Conservation (phyloP, 352 stramenopile species). For the Pythium aphanidermatum region DNA sequence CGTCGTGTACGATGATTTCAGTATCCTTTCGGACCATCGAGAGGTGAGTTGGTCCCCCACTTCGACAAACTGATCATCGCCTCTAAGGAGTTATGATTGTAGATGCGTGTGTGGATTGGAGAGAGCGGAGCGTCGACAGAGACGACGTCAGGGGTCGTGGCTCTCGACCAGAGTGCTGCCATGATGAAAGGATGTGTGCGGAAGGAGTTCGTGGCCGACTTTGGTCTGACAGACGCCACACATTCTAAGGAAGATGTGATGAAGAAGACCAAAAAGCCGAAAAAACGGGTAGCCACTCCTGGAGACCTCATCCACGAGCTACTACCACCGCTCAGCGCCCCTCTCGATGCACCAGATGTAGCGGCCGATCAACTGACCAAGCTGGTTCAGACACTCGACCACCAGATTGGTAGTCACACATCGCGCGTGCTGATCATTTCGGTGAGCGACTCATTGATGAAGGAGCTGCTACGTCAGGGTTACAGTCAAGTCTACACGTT, state of each 20-base stretch:
- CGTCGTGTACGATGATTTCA: conserved; percentile 81
- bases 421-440: too few species aligned
- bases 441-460: too few species aligned
- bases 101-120: conserved; percentile 29
- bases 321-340: not conserved
- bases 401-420: too few species aligned
- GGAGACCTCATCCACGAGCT: not conserved
- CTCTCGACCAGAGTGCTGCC: conserved; percentile 10
- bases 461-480: too few species aligned
- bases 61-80: not conserved
- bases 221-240: not conserved
- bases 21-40: conserved; percentile 69
- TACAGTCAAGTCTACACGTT: too few species aligned
- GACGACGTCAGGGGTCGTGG: not conserved
- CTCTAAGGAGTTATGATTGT: not conserved
- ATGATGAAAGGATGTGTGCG: conserved; percentile 50
- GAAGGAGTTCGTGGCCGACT: conserved; percentile 24
- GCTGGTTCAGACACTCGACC: too few species aligned
- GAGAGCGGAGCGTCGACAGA: conserved; percentile 17
- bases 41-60: conserved; percentile 33
- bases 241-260: not conserved
- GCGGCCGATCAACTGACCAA: too few species aligned
- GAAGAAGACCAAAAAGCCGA: conserved; percentile 6
- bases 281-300: not conserved
- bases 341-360: too few species aligned